Base-by-base conservation (phyloP, 2,329 filamentous ascomycete species). In the Monilinia vaccinii-corymbosi region DNA sequence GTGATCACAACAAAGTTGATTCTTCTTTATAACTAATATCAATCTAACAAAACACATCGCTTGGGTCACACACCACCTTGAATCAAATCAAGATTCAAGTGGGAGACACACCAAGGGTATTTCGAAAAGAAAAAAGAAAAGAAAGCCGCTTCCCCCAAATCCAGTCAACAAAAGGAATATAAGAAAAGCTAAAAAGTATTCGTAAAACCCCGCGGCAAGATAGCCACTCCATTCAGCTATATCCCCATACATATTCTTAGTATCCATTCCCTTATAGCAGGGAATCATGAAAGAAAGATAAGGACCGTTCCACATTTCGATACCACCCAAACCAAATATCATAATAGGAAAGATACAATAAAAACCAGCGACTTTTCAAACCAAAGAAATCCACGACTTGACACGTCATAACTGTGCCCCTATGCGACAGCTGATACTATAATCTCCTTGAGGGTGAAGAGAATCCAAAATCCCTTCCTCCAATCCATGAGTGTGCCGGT, bases 401-500 rank as follows among this genome's bases (percentile, higher is more conserved):
- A 66, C n/a, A 66, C 68, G 68, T 71, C 69, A 50, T 66, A 58
- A 63, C 63, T 65, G 63, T 59, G 65, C 60, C 66, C 67, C 61
- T 28, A 36, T 66, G 62, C 63, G 44, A 42, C 57, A 63, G 63
- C 65, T 69, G 67, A 67, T 70, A 67, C 68, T 65, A 68, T 62
- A 63, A 21, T 63, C 64, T 65, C 69, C 69, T 66, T 47, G 13
- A 66, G 65, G 61, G 66, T 16, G 46, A 61, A 65, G 63, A 67
- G 57, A 36, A 50, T 63, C 63, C 64, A 58, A 64, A 60, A 55
- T 62, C 66, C 66, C 62, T 67, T 63, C 69, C 67, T 64, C 69
- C 69, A 69, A 63, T 71, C 65, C 69, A 70, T 70, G 69, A 69
- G 65, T 61, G 55, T 70, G 69, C 69, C 68, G 69, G 68, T 58